Evolutionary conservation across 305 asterid species (phyloP).

Genomic region (Fraxinus platypoda): DNA sequence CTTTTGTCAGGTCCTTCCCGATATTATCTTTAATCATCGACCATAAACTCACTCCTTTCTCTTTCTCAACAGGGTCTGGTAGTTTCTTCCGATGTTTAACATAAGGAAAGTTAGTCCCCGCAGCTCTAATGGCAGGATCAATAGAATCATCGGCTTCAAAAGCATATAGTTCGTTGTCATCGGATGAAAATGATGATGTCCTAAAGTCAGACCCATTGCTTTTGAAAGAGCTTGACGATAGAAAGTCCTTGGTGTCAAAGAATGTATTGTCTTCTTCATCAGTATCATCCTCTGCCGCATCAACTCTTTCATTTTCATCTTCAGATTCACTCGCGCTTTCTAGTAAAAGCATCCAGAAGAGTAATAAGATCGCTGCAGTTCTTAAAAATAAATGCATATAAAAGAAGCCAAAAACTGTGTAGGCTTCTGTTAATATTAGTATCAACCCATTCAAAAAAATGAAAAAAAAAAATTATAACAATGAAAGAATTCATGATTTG

Average conservation of each 20-base stretch:
- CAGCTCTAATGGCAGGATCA: conserved; percentile 60
- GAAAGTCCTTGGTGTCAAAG: conserved; percentile 87
- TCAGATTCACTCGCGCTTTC: conserved; percentile 86
- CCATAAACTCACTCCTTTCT: conserved; percentile 96
- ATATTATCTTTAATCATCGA: conserved; percentile 97
- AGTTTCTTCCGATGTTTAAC: conserved; percentile 83
- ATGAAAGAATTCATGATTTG: neutral
- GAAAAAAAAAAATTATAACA: neutral
- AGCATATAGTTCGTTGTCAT: conserved; percentile 57
- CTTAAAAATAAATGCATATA: conserved; percentile 10
- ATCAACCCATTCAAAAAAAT: neutral
- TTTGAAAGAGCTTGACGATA: conserved; percentile 80
- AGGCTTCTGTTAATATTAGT: neutral
- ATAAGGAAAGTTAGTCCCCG: conserved; percentile 67
- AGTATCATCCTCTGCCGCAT: conserved; percentile 84
- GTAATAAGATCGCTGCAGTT: conserved; percentile 20
- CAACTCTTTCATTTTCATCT: conserved; percentile 88
- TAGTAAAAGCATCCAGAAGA: conserved; percentile 38
- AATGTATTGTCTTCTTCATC: conserved; percentile 90
- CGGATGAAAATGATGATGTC: conserved; percentile 69
- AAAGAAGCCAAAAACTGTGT: conserved; percentile 13
- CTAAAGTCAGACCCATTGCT: conserved; percentile 79
- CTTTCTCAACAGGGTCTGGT: conserved; percentile 86
- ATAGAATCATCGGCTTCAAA: conserved; percentile 57
- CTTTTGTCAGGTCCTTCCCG: conserved; percentile 96